Percentiles rank a stretch among this genome's conserved stretches.
Conservation (phyloP, 805 yeast genomes). For the fission yeast (Schizosaccharomyces pombe) region DNA sequence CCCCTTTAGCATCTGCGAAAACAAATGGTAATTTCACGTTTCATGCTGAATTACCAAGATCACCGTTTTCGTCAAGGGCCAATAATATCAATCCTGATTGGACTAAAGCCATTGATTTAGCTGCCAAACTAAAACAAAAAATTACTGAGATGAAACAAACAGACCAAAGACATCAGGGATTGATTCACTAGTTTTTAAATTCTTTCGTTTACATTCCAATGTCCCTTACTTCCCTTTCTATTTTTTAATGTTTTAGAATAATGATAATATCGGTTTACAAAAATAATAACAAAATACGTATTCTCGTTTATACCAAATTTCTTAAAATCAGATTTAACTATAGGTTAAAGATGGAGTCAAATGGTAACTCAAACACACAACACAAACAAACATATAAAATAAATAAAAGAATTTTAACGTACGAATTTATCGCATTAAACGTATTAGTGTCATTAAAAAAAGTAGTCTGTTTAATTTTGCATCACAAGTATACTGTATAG, state of each 20-base stretch:
- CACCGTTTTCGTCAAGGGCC: neutral
- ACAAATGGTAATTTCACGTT: neutral
- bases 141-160: conserved; percentile 1
- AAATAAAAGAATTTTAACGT: neutral
- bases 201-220: too few relatives aligned
- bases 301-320: too few relatives aligned
- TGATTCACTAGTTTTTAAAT: neutral
- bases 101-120: neutral
- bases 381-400: too few relatives aligned
- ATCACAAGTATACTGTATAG: neutral
- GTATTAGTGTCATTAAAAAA: neutral
- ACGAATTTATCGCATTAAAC: neutral
- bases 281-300: too few relatives aligned
- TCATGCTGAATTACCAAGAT: neutral
- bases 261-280: too few relatives aligned
- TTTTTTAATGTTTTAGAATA: too few relatives aligned
- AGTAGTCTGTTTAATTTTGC: neutral
- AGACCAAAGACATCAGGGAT: neutral
- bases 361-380: too few relatives aligned
- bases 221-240: too few relatives aligned
- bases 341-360: too few relatives aligned
- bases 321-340: too few relatives aligned
- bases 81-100: neutral
- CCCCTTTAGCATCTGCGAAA: neutral
- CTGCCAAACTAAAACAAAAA: neutral